These are phyloP conservation scores for Trichomonas gallinae DNA, from an alignment of 208 protist species.

Conservation along the genomic window DNA sequence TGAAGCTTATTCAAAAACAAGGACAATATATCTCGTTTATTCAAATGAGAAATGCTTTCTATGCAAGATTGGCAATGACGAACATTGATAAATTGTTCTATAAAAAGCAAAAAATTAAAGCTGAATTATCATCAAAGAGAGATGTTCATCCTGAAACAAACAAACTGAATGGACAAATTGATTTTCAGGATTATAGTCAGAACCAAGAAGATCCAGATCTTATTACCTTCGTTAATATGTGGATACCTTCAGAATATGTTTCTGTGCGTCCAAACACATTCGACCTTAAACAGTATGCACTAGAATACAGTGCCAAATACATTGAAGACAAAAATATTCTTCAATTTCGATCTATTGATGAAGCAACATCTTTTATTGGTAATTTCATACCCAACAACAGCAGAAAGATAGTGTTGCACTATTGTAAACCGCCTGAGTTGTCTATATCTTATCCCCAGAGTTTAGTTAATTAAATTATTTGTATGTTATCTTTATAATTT, in stretches of 20 bases:
- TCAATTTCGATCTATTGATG: background rate
- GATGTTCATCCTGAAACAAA: background rate
- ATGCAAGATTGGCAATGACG: constrained; percentile 2
- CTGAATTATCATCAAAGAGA: background rate
- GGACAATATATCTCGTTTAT: background rate
- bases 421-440: background rate
- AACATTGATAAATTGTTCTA: background rate
- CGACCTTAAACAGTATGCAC: background rate
- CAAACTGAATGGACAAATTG: background rate
- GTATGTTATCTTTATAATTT: no score
- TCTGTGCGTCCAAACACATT: background rate
- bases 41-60: background rate
- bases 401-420: background rate
- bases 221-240: background rate
- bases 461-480: no score
- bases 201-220: background rate
- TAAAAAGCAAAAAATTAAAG: background rate
- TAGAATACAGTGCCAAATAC: background rate
- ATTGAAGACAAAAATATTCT: background rate
- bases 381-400: background rate
- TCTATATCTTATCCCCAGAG: no score
- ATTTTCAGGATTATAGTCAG: background rate
- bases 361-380: background rate
- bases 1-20: background rate
- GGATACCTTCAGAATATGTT: background rate